Evolutionary conservation across 352 stramenopile species (phyloP).

Genomic region (Globisporangium barbulae): DNA sequence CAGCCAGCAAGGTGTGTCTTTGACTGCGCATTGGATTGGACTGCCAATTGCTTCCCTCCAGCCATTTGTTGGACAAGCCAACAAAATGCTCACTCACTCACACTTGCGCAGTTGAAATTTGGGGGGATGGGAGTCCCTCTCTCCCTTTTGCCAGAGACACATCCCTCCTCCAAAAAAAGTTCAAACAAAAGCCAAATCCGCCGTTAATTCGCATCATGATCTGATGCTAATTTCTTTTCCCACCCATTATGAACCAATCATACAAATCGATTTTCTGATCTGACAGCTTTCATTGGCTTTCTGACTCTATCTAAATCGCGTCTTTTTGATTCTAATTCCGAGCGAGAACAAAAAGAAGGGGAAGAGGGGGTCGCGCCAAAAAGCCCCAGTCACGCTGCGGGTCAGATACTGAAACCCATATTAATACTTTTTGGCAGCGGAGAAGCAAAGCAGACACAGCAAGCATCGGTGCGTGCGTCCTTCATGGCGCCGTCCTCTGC

Average conservation of each 20-base stretch:
- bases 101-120: neutral
- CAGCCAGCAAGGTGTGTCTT: neutral
- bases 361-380: neutral
- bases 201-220: neutral
- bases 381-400: neutral
- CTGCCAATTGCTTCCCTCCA: neutral
- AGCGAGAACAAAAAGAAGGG: neutral
- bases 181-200: neutral
- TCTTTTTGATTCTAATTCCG: neutral
- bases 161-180: slow-evolving; percentile 3
- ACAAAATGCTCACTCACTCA: neutral
- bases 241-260: neutral
- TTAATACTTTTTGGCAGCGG: neutral
- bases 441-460: neutral
- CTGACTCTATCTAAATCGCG: neutral
- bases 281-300: neutral
- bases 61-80: too few relatives aligned
- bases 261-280: neutral
- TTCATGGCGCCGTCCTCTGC: neutral
- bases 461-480: neutral
- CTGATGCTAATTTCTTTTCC: neutral
- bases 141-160: neutral
- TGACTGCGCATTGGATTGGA: neutral
- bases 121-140: neutral
- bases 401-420: slow-evolving; percentile 2